phyloP scores from a whole-genome alignment of 2,329 filamentous ascomycete species.

The Coniella vitis region DNA sequence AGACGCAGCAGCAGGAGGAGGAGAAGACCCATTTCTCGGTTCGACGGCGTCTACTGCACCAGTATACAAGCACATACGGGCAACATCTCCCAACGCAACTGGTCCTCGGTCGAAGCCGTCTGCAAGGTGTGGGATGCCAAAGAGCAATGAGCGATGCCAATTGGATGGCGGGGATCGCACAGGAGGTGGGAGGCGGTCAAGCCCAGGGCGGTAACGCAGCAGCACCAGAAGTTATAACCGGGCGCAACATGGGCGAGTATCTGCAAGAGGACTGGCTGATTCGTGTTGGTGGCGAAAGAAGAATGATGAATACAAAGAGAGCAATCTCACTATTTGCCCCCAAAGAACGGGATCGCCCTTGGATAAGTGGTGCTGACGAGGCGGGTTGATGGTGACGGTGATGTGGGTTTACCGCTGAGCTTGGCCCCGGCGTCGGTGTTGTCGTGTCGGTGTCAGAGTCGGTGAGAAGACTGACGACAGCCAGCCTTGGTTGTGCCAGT shows the following conservation, averaged over 20 bases:
- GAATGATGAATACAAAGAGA: background rate
- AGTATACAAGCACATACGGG: no score
- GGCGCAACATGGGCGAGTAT: no score
- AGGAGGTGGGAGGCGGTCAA: conserved; percentile 9
- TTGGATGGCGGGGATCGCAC: conserved; percentile 1
- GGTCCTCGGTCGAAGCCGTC: background rate
- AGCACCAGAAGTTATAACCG: no score
- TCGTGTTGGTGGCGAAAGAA: background rate
- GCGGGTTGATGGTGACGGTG: background rate
- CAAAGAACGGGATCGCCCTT: no score
- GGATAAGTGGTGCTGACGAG: no score
- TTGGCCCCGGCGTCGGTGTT: background rate
- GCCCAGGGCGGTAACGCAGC: background rate
- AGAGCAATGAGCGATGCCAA: background rate
- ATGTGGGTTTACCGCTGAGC: background rate
- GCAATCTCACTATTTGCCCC: no score
- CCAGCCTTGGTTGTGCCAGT: no score
- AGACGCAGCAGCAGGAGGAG: conserved; percentile 4
- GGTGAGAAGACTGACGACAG: conserved; percentile 1
- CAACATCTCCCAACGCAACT: background rate
- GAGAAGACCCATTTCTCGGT: background rate
- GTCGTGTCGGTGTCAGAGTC: conserved; percentile 9
- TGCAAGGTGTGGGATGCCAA: no score
- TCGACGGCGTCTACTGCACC: background rate
- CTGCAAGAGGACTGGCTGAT: no score